phyloP scores from a whole-genome alignment of 2,329 filamentous ascomycete species.

The Pseudogymnoascus destructans region DNA sequence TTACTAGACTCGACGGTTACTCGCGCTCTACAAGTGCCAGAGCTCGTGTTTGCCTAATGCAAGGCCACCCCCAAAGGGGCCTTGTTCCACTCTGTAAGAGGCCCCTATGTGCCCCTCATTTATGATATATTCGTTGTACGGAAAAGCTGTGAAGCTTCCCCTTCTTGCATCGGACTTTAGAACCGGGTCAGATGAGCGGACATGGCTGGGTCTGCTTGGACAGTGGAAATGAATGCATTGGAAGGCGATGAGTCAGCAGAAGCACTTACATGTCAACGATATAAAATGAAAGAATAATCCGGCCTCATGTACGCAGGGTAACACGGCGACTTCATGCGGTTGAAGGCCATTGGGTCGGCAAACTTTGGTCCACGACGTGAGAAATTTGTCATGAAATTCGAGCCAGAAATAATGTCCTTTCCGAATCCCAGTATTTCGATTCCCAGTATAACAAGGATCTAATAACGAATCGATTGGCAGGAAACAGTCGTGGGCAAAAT shows the following conservation, averaged over 20 bases:
- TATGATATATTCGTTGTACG: constrained; percentile 4
- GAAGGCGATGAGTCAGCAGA: background rate
- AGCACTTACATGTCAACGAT: background rate
- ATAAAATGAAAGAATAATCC: background rate
- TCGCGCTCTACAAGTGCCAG: background rate
- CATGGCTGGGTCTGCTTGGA: background rate
- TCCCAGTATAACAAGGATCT: background rate
- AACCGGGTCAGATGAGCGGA: background rate
- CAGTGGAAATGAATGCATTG: background rate
- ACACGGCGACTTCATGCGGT: background rate
- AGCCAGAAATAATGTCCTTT: background rate
- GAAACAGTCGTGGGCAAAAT: background rate
- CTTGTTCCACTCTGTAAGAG: background rate
- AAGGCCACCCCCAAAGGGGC: background rate
- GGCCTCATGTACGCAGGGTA: background rate
- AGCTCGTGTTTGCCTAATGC: constrained; percentile 2
- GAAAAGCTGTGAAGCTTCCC: constrained; percentile 2
- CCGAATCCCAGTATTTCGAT: background rate
- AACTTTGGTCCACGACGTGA: background rate
- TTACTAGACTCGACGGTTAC: background rate
- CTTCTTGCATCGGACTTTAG: constrained; percentile 1
- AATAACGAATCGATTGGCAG: background rate
- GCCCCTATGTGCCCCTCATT: background rate
- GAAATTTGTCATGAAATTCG: constrained; percentile 1
- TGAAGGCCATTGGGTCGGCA: background rate